Evolutionary conservation across 257 asterid species (phyloP).

Genomic region (Datura wrightii): DNA sequence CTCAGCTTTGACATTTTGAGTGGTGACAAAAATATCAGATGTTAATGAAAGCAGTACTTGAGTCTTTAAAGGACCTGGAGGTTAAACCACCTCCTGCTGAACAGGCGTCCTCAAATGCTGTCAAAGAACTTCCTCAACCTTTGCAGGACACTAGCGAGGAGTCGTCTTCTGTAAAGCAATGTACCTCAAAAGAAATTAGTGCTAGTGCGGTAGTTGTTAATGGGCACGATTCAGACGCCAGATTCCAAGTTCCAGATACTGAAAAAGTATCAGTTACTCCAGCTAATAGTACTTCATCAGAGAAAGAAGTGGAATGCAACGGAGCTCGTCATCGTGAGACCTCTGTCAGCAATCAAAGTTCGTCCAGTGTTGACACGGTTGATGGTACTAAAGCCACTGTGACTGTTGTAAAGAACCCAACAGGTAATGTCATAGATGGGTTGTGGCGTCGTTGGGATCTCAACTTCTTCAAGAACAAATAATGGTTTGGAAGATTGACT

Average conservation of each 20-base stretch:
- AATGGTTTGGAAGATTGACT: constrained; percentile 34
- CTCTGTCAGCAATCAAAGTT: constrained; percentile 41
- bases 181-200: constrained; percentile 35
- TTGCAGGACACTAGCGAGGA: constrained; percentile 41
- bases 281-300: constrained; percentile 24
- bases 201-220: constrained; percentile 34
- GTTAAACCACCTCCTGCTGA: constrained; percentile 38
- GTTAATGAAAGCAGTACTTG: constrained; percentile 77
- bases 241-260: constrained; percentile 29
- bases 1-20: background rate
- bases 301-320: constrained; percentile 42
- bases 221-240: constrained; percentile 29
- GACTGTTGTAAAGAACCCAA: constrained; percentile 69
- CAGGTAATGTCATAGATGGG: constrained; percentile 72
- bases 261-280: constrained; percentile 32
- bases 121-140: constrained; percentile 39
- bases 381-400: constrained; percentile 71
- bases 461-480: constrained; percentile 72
- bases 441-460: constrained; percentile 88
- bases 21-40: constrained; percentile 56
- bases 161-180: constrained; percentile 27
- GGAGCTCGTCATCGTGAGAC: constrained; percentile 34
- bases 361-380: constrained; percentile 50
- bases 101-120: constrained; percentile 43
- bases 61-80: constrained; percentile 73